Evolutionary conservation across 2,329 filamentous ascomycete species (phyloP).

Genomic region (Sporothrix schenckii): DNA sequence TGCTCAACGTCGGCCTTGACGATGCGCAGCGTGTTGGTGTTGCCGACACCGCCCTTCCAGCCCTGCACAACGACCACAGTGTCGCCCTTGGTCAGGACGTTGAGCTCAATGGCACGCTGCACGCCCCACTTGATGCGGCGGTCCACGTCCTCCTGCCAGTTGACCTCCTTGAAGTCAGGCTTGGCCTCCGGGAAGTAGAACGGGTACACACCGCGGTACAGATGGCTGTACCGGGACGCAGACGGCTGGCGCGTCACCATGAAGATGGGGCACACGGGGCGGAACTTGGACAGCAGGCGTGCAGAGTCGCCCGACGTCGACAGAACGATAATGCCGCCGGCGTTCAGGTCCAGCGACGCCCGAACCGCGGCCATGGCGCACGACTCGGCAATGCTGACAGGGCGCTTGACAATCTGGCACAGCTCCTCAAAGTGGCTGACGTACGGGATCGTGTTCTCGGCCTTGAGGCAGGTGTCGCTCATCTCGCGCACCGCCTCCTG

Average conservation of each 20-base stretch:
- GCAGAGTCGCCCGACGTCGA: conserved; percentile 95
- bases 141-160: conserved; percentile 99
- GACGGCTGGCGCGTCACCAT: conserved; percentile 91
- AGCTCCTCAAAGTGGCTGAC: conserved; percentile 96
- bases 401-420: conserved; percentile 77
- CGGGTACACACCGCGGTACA: conserved; percentile 97
- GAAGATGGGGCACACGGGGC: conserved; percentile 97
- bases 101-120: conserved; percentile 79
- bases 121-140: conserved; percentile 97
- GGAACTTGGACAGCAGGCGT: conserved; percentile 95
- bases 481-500: conserved; percentile 93
- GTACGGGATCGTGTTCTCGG: conserved; percentile 96
- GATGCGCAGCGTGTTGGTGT: conserved; percentile 79
- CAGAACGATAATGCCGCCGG: conserved; percentile 91
- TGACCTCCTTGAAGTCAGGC: conserved; percentile 88
- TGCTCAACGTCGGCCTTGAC: conserved; percentile 63
- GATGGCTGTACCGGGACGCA: conserved; percentile 85
- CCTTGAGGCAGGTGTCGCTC: conserved; percentile 95
- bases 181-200: conserved; percentile 93
- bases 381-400: conserved; percentile 86
- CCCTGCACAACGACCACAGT: conserved; percentile 83
- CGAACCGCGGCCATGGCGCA: conserved; percentile 97
- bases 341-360: conserved; percentile 92
- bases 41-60: conserved; percentile 89
- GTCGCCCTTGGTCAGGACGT: conserved; percentile 71